Percentiles rank a stretch among this genome's conserved stretches.
Evolutionary conservation across 2,329 filamentous ascomycete species (phyloP).

Genomic region (Penicillium hordei): DNA sequence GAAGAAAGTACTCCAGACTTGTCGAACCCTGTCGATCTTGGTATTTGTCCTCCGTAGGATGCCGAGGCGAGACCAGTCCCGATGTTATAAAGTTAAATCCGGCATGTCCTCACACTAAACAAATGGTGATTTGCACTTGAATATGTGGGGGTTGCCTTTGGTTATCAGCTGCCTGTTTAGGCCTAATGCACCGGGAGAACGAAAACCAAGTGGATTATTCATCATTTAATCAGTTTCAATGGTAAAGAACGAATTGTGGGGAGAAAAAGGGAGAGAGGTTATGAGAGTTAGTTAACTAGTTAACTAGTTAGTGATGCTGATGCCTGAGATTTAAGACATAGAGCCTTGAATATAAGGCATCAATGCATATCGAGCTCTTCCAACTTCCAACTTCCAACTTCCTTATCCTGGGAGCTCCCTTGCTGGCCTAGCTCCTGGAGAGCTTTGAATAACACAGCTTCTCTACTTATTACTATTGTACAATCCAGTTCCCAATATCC

Average conservation of each 20-base stretch:
- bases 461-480: not conserved
- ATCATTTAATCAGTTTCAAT: not conserved
- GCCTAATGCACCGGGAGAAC: not conserved
- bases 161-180: slow-evolving; percentile 11
- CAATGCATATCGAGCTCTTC: not conserved
- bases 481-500: not conserved
- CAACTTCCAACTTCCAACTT: not conserved
- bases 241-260: not conserved
- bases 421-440: not conserved
- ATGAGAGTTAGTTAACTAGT: too few relatives aligned
- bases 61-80: slow-evolving; percentile 19
- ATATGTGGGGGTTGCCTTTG: slow-evolving; percentile 1
- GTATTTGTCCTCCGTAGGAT: slow-evolving; percentile 2
- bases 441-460: not conserved
- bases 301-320: slow-evolving; percentile 18
- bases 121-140: not conserved
- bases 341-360: not conserved
- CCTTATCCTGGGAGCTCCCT: not conserved
- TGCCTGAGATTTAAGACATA: slow-evolving; percentile 4
- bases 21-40: slow-evolving; percentile 29
- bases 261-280: not conserved
- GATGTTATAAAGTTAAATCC: slow-evolving; percentile 16
- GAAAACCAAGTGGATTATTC: not conserved
- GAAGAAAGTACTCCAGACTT: slow-evolving; percentile 14
- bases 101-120: not conserved